Percentiles rank a stretch among this genome's conserved stretches.
Conservation (phyloP, 768 basidiomycete species). For the Peribolospora baueri region DNA sequence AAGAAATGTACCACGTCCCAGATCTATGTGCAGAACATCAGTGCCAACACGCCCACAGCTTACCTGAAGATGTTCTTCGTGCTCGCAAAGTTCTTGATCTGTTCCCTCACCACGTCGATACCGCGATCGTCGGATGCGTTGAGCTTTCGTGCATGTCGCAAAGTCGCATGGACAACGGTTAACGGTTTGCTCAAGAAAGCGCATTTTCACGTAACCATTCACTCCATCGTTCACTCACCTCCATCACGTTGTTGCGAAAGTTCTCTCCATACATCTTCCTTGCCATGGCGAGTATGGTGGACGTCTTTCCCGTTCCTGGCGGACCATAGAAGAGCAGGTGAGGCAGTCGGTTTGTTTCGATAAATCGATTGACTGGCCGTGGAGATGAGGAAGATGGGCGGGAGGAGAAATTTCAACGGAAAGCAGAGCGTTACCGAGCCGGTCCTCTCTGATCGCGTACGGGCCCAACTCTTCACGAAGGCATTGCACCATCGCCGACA, state of each 20-base stretch:
- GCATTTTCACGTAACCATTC: not conserved
- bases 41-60: not conserved
- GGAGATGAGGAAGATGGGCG: not conserved
- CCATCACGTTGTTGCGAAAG: slow-evolving; percentile 76
- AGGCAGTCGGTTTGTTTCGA: slow-evolving; percentile 76
- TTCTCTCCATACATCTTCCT: slow-evolving; percentile 50
- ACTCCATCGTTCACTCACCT: slow-evolving; percentile 28
- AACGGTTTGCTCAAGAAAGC: not conserved
- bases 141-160: slow-evolving; percentile 28
- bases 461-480: no score
- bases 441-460: no score
- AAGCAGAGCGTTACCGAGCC: not conserved
- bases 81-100: slow-evolving; percentile 95
- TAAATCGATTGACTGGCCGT: slow-evolving; percentile 74
- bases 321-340: slow-evolving; percentile 95
- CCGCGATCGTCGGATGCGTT: slow-evolving; percentile 97
- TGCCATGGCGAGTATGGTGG: slow-evolving; percentile 85
- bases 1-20: not conserved
- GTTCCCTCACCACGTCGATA: slow-evolving; percentile 93
- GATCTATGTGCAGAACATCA: no score
- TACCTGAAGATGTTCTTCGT: slow-evolving; percentile 49
- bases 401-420: not conserved
- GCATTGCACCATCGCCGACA: slow-evolving; percentile 1
- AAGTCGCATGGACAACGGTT: no score
- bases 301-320: slow-evolving; percentile 95